phyloP scores from a whole-genome alignment of 139 green algal species.

The Pleodorina starrii region DNA sequence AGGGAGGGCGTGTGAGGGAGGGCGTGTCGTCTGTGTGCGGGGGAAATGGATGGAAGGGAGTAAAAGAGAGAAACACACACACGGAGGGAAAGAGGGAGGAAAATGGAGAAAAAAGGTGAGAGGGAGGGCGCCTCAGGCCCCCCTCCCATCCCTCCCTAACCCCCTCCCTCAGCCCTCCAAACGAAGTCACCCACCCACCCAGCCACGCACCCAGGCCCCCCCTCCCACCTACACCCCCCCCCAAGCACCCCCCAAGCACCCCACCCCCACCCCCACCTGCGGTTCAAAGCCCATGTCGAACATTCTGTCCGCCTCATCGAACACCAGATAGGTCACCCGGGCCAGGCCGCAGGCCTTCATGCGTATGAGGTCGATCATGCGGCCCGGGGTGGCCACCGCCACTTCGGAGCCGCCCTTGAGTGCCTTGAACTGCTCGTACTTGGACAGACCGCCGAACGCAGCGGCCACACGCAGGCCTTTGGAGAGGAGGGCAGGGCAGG shows the following conservation, averaged over 20 bases:
- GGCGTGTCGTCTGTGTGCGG: too few relatives aligned
- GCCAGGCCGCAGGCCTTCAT: slow-evolving; percentile 74
- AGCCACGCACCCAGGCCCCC: background rate
- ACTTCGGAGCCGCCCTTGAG: slow-evolving; percentile 81
- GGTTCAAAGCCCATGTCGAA: slow-evolving; percentile 96
- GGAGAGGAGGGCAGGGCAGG: background rate
- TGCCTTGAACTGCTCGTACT: slow-evolving; percentile 95
- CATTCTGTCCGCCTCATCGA: slow-evolving; percentile 97
- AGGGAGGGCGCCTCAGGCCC: too few relatives aligned
- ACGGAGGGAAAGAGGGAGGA: too few relatives aligned
- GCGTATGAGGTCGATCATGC: slow-evolving; percentile 89
- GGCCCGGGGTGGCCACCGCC: slow-evolving; percentile 90
- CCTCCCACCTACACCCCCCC: too few relatives aligned
- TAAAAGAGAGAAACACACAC: too few relatives aligned
- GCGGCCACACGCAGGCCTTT: slow-evolving; percentile 78
- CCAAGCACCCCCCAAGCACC: background rate
- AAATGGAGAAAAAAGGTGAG: too few relatives aligned
- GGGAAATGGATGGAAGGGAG: too few relatives aligned
- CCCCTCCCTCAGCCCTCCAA: background rate
- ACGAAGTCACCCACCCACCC: background rate
- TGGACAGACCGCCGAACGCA: slow-evolving; percentile 92
- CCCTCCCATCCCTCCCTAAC: too few relatives aligned
- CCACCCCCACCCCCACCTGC: slow-evolving; percentile 65
- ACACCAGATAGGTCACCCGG: slow-evolving; percentile 88
- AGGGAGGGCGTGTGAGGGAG: too few relatives aligned